Evolutionary conservation across 1,284 basidiomycete genomes (phyloP), one percentile per base, ranked within the genome.

Genomic region (Waitea zeae): DNA sequence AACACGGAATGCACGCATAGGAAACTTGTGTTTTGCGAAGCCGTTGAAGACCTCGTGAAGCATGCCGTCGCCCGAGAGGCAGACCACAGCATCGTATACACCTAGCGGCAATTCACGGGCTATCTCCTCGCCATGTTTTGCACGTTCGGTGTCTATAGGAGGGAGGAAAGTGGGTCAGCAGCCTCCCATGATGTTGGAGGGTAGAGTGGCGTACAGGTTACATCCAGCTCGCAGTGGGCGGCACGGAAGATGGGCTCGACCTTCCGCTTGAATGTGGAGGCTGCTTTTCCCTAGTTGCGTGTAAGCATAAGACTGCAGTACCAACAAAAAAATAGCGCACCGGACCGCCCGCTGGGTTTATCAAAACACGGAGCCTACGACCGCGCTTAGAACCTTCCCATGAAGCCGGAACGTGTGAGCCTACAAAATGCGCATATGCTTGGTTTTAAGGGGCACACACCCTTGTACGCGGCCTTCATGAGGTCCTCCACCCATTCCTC

Each of bases 1-100:
- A 29, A 77, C 74, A 28, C 57, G 52, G 31, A 97, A 69, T 1
- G 88, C 90, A 31, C 62, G 62, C 13, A 58, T 53, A 0, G 84
- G 79, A 35, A 83, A 67, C 6, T 61, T 50, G 36, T 89, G 77
- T 29, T 68, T 57, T 1, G 84, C 80, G 33, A 96, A 72, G 2
- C 92, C 95, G 49, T 98, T 97, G 48, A 95, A 49, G n/a, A 93
- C 63, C 54, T 97, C 92, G 49, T 92, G 86, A 5, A 90, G 50
- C 29, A 89, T 63, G 4, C 92, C 92, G 50, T 97, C 92, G 0
- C 92, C 92, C 0, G 87, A 90, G 15, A 93, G 70, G 5, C 75
- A 58, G n/a, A 86, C 69, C 20, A 96, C 54, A 0, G 77, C 86
- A 46, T 87, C 87, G 42, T 72, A 86, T 1, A 58, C 44, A 7